A percentile compares a stretch with the other conserved stretches of the same genome.
These are phyloP conservation scores for Tricholomella constricta DNA, from an alignment of 768 basidiomycete genomes.

Conservation along the genomic window DNA sequence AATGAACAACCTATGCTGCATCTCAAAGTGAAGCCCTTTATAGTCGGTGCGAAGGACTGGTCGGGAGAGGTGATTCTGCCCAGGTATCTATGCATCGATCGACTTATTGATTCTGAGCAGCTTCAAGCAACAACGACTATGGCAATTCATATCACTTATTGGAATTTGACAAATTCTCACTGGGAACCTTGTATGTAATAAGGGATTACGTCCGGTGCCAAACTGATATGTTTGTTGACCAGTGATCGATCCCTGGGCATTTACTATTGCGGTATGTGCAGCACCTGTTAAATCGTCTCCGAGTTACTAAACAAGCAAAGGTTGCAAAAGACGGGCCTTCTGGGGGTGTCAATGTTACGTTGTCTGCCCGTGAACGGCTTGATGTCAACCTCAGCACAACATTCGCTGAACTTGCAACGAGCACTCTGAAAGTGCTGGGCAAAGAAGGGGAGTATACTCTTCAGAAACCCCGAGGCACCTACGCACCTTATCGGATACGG, in stretches of 20 bases:
- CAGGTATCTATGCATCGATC: neutral
- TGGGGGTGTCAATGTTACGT: slow-evolving; percentile 55
- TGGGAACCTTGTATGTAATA: slow-evolving; percentile 85
- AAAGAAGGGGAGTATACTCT: slow-evolving; percentile 72
- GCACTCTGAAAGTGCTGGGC: slow-evolving; percentile 71
- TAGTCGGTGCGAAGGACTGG: slow-evolving; percentile 87
- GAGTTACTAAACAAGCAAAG: slow-evolving; percentile 33
- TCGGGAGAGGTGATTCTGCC: slow-evolving; percentile 70
- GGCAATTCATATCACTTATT: slow-evolving; percentile 86
- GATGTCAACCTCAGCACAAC: slow-evolving; percentile 91
- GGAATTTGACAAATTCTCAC: slow-evolving; percentile 96
- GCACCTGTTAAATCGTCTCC: neutral
- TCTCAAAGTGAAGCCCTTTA: slow-evolving; percentile 83
- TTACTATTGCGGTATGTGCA: slow-evolving; percentile 61
- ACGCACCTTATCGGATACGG: slow-evolving; percentile 90
- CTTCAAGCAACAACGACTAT: slow-evolving; percentile 82
- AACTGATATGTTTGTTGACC: slow-evolving; percentile 9
- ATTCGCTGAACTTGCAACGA: slow-evolving; percentile 83
- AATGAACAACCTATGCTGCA: slow-evolving; percentile 96
- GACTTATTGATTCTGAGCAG: slow-evolving; percentile 42
- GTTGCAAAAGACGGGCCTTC: slow-evolving; percentile 51
- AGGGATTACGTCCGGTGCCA: neutral
- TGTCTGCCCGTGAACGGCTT: slow-evolving; percentile 80
- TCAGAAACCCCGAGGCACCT: slow-evolving; percentile 79
- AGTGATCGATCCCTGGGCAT: slow-evolving; percentile 98